These are phyloP conservation scores for Colletotrichum sp. DNA, from an alignment of 2,329 filamentous ascomycete genomes.

Conservation along the genomic window DNA sequence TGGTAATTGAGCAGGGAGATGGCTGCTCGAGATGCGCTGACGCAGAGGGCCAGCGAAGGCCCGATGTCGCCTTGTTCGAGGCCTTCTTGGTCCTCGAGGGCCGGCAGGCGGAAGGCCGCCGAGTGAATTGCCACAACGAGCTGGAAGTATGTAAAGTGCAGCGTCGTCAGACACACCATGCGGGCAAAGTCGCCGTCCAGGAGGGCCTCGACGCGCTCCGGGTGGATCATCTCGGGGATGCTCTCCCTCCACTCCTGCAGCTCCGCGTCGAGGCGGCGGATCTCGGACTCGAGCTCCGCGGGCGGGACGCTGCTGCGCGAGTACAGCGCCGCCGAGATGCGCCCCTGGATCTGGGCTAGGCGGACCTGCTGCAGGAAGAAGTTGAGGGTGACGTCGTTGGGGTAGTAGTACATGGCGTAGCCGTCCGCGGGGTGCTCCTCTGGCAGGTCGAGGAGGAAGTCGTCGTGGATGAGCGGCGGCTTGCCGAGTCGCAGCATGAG, in stretches of 20 bases:
- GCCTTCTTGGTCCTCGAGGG: conserved; percentile 6
- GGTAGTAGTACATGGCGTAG: conserved; percentile 14
- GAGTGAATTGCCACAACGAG: conserved; percentile 16
- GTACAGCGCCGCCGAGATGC: background rate
- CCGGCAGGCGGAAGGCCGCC: background rate
- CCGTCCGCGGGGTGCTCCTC: conserved; percentile 15
- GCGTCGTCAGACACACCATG: background rate
- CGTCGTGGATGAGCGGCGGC: conserved; percentile 12
- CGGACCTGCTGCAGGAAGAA: conserved; percentile 15
- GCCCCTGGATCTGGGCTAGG: conserved; percentile 12
- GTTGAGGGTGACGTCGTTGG: conserved; percentile 7
- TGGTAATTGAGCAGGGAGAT: conserved; percentile 16
- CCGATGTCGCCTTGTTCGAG: background rate
- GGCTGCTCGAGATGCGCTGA: conserved; percentile 9
- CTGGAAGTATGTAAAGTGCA: conserved; percentile 19
- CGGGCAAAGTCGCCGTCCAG: conserved; percentile 11
- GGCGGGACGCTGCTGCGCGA: background rate
- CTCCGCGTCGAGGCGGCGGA: conserved; percentile 6
- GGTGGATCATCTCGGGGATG: conserved; percentile 16
- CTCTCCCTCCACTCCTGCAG: conserved; percentile 15
- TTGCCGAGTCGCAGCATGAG: conserved; percentile 11
- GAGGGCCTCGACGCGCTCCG: conserved; percentile 5
- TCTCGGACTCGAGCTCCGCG: conserved; percentile 13
- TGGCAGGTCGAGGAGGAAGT: conserved; percentile 15
- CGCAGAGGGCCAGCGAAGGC: background rate